phyloP scores from a whole-genome alignment of 331 rosid genomes.

The Quercus phellos region DNA sequence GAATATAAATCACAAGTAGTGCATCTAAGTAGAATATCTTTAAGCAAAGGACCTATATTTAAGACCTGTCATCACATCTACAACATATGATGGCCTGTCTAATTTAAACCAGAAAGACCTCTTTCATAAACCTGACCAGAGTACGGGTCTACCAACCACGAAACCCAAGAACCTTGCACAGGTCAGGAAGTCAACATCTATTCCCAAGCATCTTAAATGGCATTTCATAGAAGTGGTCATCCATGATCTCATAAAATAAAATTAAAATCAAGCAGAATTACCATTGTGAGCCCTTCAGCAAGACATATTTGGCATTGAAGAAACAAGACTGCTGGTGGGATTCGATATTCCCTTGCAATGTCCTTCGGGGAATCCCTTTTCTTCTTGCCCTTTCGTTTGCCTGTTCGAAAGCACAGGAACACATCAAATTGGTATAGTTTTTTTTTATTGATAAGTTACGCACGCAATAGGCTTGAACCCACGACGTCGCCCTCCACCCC shows the following conservation, averaged over 20 bases:
- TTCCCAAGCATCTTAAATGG: background rate
- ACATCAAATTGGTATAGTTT: background rate
- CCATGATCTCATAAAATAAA: conserved; percentile 1
- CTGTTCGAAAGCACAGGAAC: conserved; percentile 41
- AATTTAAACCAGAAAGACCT: background rate
- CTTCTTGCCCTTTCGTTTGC: conserved; percentile 72
- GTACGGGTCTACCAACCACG: background rate
- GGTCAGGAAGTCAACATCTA: background rate
- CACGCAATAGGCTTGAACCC: too few species aligned
- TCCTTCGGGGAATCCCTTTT: conserved; percentile 67
- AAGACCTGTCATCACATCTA: background rate
- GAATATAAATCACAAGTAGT: background rate
- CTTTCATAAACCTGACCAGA: background rate
- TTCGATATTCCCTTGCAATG: conserved; percentile 46
- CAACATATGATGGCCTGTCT: background rate
- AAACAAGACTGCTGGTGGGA: conserved; percentile 72
- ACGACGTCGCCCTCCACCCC: too few species aligned
- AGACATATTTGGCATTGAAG: conserved; percentile 89
- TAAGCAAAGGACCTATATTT: conserved; percentile 11
- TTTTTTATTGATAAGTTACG: too few species aligned
- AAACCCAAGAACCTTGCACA: background rate
- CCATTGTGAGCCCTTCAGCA: conserved; percentile 88
- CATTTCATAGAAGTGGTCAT: conserved; percentile 16
- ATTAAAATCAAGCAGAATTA: conserved; percentile 32
- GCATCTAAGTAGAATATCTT: conserved; percentile 15